Evolutionary conservation across 148 eudicot species (phyloP), one percentile per base, ranked within the genome.

Genomic region (Fagopyrum tataricum): DNA sequence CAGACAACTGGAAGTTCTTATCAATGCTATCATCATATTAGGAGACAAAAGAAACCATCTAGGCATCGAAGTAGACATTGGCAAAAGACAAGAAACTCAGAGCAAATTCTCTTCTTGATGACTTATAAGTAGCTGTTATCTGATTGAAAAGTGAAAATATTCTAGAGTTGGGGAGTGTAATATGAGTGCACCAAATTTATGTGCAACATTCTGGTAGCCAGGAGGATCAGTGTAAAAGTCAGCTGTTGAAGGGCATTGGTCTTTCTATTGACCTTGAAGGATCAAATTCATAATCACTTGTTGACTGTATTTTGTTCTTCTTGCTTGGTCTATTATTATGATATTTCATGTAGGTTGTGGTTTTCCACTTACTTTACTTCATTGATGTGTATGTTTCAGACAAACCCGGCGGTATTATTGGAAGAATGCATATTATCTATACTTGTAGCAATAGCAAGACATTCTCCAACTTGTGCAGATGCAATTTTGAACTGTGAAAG

Each of bases 361-460:
- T 74, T 75, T 59, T 71, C 42, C 44, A 18, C 42, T 53, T 76
- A 58, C 21, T 17, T 6, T 53, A 20, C 10, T 55, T 44, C 67
- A 52, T 18, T 37, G 15, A 4, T 7, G 48, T 64, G 75, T 81
- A 72, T 46, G 44, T 78, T 70, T 77, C 89, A 94, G 97, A 76
- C 84, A 61, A 84, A 88, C 73, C 87, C 93, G 48, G 73, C 89
- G 5, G 73, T 78, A 44, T 78, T 81, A 69, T 76, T 91, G 88
- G 97, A 95, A 78, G 97, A 95, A 70, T 82, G 89, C 85, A 76
- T 90, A 76, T 72, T 89, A 18, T 83, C 96, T 18, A 81, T 91
- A 77, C 83, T 90, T 72, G 69, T 90, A 76, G 98, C 98, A 68
- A 62, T 95, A 74, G 91, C 96, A 67, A 94, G 96, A 81, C 95